Evolutionary conservation across 176 grass and related monocot species (phyloP), one percentile per base, ranked within the genome.

Genomic region (maize (Zea mays)): DNA sequence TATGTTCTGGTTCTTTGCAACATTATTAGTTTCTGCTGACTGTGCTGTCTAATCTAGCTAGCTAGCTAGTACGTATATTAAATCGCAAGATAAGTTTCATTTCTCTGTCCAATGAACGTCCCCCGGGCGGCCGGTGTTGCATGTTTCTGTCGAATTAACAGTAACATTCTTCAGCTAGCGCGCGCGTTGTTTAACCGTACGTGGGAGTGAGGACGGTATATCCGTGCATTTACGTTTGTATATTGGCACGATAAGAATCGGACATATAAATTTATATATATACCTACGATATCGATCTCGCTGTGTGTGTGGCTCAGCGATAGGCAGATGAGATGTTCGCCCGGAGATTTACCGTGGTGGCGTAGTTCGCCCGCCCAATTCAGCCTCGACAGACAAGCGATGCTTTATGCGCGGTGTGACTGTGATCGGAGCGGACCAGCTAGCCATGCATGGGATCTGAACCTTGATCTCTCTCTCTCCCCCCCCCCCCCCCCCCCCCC

Each of bases 311-410:
- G 7, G 33, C 49, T 43, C 17, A 7, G 21, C 48, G 51, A 62
- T 40, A 35, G 33, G 12, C 10, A 71, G 13, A 0, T 37, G 58
- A 60, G 3, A 27, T 58, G 21, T 34, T 16, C 7, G 17, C 27
- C 12, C 2, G 75, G 67, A 68, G 16, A 59, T 55, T 37, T 49
- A 19, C 13, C 14, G 2, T 63, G 66, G 4, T 39, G 27, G 5
- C 10, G 6, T 21, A 62, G 2, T 46, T 44, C 13, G 43, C 38
- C 54, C 13, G 43, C 38, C 54, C 83, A 78, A 79, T 65, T 65
- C 67, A 17, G 67, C 50, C 76, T 80, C 61, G 69, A 80, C 62
- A 80, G n/a, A 74, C 51, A 49, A 13, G 42, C 42, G 7, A 35
- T 16, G 20, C 67, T 79, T 39, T 65, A 66, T 12, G 27, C 27